These are phyloP conservation scores for Entomortierella lignicola DNA, from an alignment of 192 early-diverging fungal species.

Conservation along the genomic window DNA sequence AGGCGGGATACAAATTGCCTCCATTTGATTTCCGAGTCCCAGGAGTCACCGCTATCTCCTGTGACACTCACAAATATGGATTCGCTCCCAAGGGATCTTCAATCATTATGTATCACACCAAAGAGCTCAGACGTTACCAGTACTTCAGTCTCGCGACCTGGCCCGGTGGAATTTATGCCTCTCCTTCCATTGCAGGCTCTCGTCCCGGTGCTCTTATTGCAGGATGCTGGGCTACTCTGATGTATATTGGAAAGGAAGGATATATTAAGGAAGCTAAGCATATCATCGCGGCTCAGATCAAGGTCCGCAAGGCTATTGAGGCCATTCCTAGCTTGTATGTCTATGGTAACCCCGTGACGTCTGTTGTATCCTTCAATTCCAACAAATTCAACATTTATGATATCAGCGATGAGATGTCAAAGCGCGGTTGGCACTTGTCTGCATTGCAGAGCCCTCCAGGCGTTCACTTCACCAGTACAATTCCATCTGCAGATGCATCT, in stretches of 20 bases:
- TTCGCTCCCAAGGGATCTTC: constrained; percentile 99
- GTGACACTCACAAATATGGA: constrained; percentile 99
- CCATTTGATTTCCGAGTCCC: constrained; percentile 90
- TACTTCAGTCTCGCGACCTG: constrained; percentile 93
- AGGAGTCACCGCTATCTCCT: constrained; percentile 95
- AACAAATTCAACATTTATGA: constrained; percentile 84
- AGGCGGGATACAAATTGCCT: constrained; percentile 88
- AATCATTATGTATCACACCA: constrained; percentile 90
- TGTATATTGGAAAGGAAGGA: constrained; percentile 87
- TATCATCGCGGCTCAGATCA: constrained; percentile 74
- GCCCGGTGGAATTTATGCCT: constrained; percentile 97
- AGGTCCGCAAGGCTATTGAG: constrained; percentile 72
- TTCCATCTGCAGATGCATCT: constrained; percentile 76
- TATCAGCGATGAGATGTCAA: constrained; percentile 84
- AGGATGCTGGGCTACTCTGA: constrained; percentile 94
- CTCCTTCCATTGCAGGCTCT: constrained; percentile 91
- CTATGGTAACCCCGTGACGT: constrained; percentile 83
- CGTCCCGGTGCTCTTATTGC: constrained; percentile 94
- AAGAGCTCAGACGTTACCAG: constrained; percentile 87
- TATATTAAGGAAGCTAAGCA: constrained; percentile 85
- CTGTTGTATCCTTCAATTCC: constrained; percentile 88
- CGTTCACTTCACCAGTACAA: constrained; percentile 91
- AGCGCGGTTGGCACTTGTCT: constrained; percentile 88
- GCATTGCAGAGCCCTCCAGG: constrained; percentile 90
- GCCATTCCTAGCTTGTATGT: constrained; percentile 76